Conservation (phyloP, 75 land plant species). For the Azolla pinnata region DNA sequence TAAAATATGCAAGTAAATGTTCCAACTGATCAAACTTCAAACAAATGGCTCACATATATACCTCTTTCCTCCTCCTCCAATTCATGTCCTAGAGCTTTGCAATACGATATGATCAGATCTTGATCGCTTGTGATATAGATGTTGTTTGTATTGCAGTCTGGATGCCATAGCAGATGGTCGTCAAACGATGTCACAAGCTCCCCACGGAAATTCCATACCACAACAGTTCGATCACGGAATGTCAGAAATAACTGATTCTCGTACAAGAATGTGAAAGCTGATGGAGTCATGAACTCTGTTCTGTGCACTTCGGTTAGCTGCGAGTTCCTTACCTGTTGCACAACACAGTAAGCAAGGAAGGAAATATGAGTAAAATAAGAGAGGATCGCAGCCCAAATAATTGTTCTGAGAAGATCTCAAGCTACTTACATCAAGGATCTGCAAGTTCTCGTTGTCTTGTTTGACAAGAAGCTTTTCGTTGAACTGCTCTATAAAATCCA, state of each 20-base stretch:
- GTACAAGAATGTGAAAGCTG: conserved; percentile 88
- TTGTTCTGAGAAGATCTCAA: too few relatives aligned
- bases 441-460: conserved; percentile 96
- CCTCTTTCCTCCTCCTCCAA: conserved; percentile 48
- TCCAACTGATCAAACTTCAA: too few relatives aligned
- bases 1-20: too few relatives aligned
- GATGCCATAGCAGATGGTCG: conserved; percentile 95
- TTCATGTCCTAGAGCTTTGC: conserved; percentile 79
- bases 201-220: conserved; percentile 97
- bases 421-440: conserved; percentile 86
- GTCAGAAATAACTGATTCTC: conserved; percentile 90
- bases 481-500: conserved; percentile 92
- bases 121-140: conserved; percentile 97
- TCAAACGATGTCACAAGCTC: conserved; percentile 98
- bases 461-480: conserved; percentile 98
- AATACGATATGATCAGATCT: conserved; percentile 90
- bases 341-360: not conserved
- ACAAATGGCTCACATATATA: conserved; percentile 14
- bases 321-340: conserved; percentile 66
- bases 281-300: conserved; percentile 92
- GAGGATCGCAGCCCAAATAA: too few relatives aligned
- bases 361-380: too few relatives aligned
- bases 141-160: conserved; percentile 95
- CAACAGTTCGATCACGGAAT: conserved; percentile 82
- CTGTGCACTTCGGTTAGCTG: conserved; percentile 81